Evolutionary conservation across 75 land plant genomes (phyloP).

Genomic region (Picea sitchensis): DNA sequence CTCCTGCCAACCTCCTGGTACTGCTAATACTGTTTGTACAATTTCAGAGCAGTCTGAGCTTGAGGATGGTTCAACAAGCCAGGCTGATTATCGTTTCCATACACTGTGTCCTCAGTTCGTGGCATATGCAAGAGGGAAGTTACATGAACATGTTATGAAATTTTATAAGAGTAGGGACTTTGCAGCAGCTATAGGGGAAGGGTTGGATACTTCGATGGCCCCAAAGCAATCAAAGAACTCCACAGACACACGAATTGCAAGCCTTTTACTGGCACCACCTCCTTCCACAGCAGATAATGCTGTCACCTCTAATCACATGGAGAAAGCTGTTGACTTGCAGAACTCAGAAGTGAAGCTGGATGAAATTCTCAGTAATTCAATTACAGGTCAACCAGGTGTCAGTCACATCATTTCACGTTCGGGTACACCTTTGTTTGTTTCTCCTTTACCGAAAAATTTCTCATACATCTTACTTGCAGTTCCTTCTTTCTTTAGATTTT

Average conservation of each 20-base stretch:
- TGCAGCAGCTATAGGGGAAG: conserved; percentile 80
- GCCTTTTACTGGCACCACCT: background rate
- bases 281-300: background rate
- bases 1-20: background rate
- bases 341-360: conserved; percentile 1
- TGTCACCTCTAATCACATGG: background rate
- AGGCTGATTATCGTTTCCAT: conserved; percentile 23
- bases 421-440: background rate
- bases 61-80: background rate
- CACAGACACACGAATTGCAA: conserved; percentile 23
- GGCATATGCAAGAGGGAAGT: conserved; percentile 76
- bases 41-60: conserved; percentile 10
- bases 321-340: background rate
- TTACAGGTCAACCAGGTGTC: background rate
- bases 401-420: background rate
- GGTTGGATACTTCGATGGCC: conserved; percentile 78
- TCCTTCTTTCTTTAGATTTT: background rate
- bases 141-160: conserved; percentile 97
- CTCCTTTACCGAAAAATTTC: background rate
- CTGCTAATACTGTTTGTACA: background rate
- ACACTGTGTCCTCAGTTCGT: conserved; percentile 66
- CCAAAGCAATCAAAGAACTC: conserved; percentile 65
- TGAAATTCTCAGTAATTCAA: background rate
- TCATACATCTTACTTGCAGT: background rate
- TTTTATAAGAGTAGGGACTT: conserved; percentile 75